A percentile compares a stretch with the other conserved stretches of the same genome.
Evolutionary conservation across 257 asterid species (phyloP).

Genomic region (Penstemon davidsonii): DNA sequence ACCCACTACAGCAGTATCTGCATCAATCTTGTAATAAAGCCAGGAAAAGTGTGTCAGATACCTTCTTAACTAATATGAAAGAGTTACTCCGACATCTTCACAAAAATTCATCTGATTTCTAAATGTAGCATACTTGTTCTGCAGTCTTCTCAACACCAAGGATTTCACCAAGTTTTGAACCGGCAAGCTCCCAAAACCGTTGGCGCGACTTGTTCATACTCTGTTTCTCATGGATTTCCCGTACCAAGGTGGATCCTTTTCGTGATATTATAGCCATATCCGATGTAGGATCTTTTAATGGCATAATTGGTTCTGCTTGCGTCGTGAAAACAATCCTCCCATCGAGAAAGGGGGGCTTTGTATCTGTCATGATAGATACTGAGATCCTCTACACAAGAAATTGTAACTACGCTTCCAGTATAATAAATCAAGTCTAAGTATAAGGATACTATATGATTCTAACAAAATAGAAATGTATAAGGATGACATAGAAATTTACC

Average conservation of each 20-base stretch:
- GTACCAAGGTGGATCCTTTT: conserved; percentile 84
- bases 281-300: conserved; percentile 93
- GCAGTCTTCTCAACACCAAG: conserved; percentile 96
- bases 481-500: conserved; percentile 45
- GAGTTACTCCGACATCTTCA: neutral
- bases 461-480: neutral
- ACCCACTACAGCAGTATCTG: conserved; percentile 94
- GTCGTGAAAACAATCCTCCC: conserved; percentile 92
- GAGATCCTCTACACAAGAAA: conserved; percentile 26
- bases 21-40: conserved; percentile 73
- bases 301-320: conserved; percentile 96
- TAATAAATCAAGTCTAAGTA: conserved; percentile 6
- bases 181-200: conserved; percentile 99
- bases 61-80: conserved; percentile 10
- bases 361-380: conserved; percentile 54
- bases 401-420: conserved; percentile 8
- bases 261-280: conserved; percentile 99
- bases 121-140: conserved; percentile 61
- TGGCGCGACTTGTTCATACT: conserved; percentile 91
- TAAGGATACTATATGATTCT: neutral
- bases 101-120: conserved; percentile 20
- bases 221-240: conserved; percentile 94
- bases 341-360: conserved; percentile 97
- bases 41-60: conserved; percentile 29
- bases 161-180: conserved; percentile 89